Conservation (phyloP, 1,284 basidiomycete species). For the Puccinia novopanici region DNA sequence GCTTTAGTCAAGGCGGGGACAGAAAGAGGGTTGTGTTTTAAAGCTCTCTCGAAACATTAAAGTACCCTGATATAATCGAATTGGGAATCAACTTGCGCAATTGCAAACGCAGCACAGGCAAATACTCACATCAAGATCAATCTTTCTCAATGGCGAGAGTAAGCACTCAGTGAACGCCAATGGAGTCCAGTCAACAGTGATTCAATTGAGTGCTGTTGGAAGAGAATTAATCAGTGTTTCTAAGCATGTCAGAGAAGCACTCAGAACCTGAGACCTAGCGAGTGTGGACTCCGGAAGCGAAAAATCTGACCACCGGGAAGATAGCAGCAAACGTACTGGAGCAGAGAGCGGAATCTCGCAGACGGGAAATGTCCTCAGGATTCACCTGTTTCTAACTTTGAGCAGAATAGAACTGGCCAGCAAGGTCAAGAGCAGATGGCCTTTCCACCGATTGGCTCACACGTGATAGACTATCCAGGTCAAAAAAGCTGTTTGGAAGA, state of each 20-base stretch:
- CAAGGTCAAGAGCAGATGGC: conserved; percentile 28
- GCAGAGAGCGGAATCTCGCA: conserved; percentile 25
- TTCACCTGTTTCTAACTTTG: conserved; percentile 34
- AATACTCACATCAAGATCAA: conserved; percentile 39
- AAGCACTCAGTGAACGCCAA: conserved; percentile 15
- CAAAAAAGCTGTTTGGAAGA: conserved; percentile 19
- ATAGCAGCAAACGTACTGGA: conserved; percentile 29
- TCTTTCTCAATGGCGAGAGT: conserved; percentile 18
- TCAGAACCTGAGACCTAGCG: conserved; percentile 8
- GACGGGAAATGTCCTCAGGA: not conserved
- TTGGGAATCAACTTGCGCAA: conserved; percentile 30
- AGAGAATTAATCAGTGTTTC: conserved; percentile 33
- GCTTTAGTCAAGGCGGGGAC: conserved; percentile 84
- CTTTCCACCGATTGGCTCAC: not conserved
- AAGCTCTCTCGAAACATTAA: conserved; percentile 83
- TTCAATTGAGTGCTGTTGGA: not conserved
- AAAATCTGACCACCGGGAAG: conserved; percentile 1
- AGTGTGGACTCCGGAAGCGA: conserved; percentile 14
- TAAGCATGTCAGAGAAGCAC: conserved; percentile 31
- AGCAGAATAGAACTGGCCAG: conserved; percentile 37
- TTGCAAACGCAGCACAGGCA: not conserved
- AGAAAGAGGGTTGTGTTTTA: conserved; percentile 86
- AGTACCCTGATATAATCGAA: conserved; percentile 81
- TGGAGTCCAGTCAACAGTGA: conserved; percentile 35
- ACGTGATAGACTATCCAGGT: not conserved